Conservation (phyloP, 2,329 filamentous ascomycete species). For the Tolypocladium sp. region DNA sequence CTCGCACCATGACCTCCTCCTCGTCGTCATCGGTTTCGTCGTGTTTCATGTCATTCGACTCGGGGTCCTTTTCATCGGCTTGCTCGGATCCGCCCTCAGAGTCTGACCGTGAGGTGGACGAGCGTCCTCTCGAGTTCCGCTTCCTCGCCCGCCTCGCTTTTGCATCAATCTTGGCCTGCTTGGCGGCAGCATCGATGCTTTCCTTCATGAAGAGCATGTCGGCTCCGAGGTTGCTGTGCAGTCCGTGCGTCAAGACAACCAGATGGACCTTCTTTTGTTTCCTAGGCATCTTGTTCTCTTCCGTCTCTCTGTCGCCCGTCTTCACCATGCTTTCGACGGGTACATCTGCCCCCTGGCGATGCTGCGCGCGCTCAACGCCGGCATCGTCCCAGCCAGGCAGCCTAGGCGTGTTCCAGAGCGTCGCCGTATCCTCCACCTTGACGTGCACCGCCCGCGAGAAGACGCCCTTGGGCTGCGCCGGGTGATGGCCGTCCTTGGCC, state of each 20-base stretch:
- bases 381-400: conserved; percentile 57
- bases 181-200: conserved; percentile 80
- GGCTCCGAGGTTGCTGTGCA: conserved; percentile 90
- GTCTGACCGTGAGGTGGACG: background rate
- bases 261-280: conserved; percentile 78
- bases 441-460: conserved; percentile 75
- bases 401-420: conserved; percentile 85
- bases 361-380: conserved; percentile 18
- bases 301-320: conserved; percentile 19
- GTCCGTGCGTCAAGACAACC: conserved; percentile 84
- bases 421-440: conserved; percentile 78
- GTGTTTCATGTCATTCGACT: conserved; percentile 20
- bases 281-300: conserved; percentile 19
- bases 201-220: conserved; percentile 98
- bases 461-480: conserved; percentile 61
- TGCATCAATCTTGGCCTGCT: conserved; percentile 62
- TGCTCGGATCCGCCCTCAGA: conserved; percentile 5
- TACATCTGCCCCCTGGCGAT: conserved; percentile 15
- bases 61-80: conserved; percentile 9
- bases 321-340: conserved; percentile 23
- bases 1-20: conserved; percentile 80
- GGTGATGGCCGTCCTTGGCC: conserved; percentile 48
- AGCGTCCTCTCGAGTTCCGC: conserved; percentile 12
- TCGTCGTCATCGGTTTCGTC: conserved; percentile 55
- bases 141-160: conserved; percentile 48